These are phyloP conservation scores for Leccinum proliferum DNA, from an alignment of 1,284 basidiomycete genomes.

Conservation along the genomic window DNA sequence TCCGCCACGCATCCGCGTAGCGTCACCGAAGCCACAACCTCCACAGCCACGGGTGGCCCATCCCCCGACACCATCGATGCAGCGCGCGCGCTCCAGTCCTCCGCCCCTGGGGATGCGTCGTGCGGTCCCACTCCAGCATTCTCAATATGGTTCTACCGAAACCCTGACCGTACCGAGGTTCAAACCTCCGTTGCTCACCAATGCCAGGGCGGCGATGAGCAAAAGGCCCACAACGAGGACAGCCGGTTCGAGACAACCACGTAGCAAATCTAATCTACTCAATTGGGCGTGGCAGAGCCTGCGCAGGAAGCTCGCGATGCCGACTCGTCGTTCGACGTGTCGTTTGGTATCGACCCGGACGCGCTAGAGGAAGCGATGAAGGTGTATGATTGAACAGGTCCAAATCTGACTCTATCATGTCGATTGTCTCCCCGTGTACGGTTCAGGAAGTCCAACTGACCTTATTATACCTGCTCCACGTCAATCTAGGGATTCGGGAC, in stretches of 20 bases:
- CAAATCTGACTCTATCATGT: neutral
- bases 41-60: neutral
- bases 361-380: constrained; percentile 28
- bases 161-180: constrained; percentile 18
- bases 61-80: constrained; percentile 8
- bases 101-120: constrained; percentile 29
- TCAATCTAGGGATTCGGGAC: neutral
- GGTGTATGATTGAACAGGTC: constrained; percentile 22
- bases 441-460: neutral
- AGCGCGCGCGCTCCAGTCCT: constrained; percentile 16
- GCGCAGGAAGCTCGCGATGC: constrained; percentile 9
- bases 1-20: neutral
- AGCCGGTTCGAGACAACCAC: neutral
- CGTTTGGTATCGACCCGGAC: constrained; percentile 26
- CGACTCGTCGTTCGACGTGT: constrained; percentile 30
- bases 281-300: neutral
- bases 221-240: constrained; percentile 1
- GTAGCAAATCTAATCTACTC: neutral
- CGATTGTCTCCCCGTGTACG: neutral
- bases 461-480: neutral
- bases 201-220: neutral
- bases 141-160: constrained; percentile 21
- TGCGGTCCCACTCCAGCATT: constrained; percentile 11
- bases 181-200: constrained; percentile 26
- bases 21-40: neutral